These are phyloP conservation scores for Globisporangium paroecandrum DNA, from an alignment of 352 stramenopile genomes.

Conservation along the genomic window DNA sequence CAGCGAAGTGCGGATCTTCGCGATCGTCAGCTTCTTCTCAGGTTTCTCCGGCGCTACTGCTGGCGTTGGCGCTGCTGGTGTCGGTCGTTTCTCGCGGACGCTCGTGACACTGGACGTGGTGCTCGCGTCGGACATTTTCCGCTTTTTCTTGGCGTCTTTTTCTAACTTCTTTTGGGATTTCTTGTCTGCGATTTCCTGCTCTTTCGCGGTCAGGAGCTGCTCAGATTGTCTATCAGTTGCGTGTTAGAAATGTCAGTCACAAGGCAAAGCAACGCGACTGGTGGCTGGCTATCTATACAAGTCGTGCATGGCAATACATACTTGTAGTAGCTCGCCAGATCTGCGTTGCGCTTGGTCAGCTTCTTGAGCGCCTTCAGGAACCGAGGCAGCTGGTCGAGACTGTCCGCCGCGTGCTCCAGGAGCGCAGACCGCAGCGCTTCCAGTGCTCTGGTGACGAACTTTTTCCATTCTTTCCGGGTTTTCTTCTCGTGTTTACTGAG, in stretches of 20 bases:
- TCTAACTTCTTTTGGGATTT: slow-evolving; percentile 18
- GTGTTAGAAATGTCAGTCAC: background rate
- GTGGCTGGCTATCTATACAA: background rate
- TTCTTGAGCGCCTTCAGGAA: slow-evolving; percentile 15
- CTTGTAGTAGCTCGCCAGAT: slow-evolving; percentile 5
- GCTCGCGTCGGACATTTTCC: slow-evolving; percentile 15
- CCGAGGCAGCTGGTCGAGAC: slow-evolving; percentile 1
- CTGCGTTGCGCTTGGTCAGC: background rate
- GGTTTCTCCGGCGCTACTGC: background rate
- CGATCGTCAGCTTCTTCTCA: background rate
- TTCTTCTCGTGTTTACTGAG: background rate
- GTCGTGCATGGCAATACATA: background rate
- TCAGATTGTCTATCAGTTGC: slow-evolving; percentile 7
- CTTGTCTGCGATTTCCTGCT: slow-evolving; percentile 22
- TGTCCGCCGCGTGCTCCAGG: background rate
- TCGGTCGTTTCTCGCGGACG: background rate
- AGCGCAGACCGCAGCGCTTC: slow-evolving; percentile 6
- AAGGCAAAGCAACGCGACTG: background rate
- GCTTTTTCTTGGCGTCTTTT: slow-evolving; percentile 23
- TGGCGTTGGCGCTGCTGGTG: background rate
- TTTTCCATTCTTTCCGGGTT: background rate
- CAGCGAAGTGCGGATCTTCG: slow-evolving; percentile 12
- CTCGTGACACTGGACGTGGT: background rate
- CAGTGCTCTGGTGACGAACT: background rate
- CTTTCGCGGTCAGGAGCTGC: slow-evolving; percentile 7